Evolutionary conservation across 1,284 basidiomycete genomes (phyloP).

Genomic region (Termitomyces sp.): DNA sequence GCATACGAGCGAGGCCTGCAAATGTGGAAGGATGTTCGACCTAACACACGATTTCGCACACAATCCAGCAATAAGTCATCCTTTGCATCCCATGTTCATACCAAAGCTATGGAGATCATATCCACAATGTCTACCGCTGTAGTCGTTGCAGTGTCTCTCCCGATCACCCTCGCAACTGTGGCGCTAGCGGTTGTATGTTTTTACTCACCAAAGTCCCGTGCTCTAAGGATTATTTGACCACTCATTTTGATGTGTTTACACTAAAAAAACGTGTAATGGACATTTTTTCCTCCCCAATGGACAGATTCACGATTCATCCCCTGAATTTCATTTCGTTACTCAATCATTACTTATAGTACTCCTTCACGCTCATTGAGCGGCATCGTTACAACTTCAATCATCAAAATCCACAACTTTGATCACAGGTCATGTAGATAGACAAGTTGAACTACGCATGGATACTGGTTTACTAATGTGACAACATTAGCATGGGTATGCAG

Average conservation of each 20-base stretch:
- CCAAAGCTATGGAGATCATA: slow-evolving; percentile 6
- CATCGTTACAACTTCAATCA: neutral
- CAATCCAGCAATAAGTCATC: neutral
- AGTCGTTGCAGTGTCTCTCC: slow-evolving; percentile 26
- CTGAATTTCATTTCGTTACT: neutral
- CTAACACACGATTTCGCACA: slow-evolving; percentile 3
- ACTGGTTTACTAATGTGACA: neutral
- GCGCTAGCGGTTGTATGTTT: slow-evolving; percentile 34
- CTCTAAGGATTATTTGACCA: slow-evolving; percentile 27
- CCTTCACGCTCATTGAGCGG: neutral
- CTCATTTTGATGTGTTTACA: neutral
- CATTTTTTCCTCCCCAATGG: neutral
- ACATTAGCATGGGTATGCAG: neutral
- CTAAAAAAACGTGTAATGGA: neutral
- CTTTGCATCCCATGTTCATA: slow-evolving; percentile 7
- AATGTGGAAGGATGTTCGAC: slow-evolving; percentile 6
- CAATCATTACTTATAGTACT: too few species aligned
- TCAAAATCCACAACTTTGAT: neutral
- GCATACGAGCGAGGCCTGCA: slow-evolving; percentile 25
- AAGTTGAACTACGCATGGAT: neutral
- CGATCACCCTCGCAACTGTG: slow-evolving; percentile 31
- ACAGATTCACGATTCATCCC: neutral
- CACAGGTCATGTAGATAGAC: neutral
- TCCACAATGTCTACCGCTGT: slow-evolving; percentile 16
- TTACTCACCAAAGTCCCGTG: slow-evolving; percentile 30